Percentiles rank a stretch among this genome's conserved stretches.
phyloP scores from a whole-genome alignment of 208 protist species.

The Tritrichomonas foetus region DNA sequence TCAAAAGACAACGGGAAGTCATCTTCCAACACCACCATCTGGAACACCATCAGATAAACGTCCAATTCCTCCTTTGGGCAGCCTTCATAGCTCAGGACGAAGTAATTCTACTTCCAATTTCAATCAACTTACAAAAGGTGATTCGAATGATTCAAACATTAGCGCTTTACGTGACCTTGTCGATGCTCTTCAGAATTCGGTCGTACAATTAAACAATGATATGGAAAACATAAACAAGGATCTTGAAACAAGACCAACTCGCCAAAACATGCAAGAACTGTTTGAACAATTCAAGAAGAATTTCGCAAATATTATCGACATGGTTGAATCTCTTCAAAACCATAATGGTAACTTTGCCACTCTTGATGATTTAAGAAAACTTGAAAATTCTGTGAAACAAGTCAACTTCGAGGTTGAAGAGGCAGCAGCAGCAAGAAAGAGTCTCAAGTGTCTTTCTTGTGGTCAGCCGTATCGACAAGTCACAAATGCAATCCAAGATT shows the following conservation, averaged over 20 bases:
- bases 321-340: not conserved
- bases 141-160: no score
- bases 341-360: not conserved
- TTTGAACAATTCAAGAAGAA: not conserved
- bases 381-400: not conserved
- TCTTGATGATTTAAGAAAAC: not conserved
- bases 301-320: not conserved
- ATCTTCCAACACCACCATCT: no score
- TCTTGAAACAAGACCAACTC: not conserved
- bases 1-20: no score
- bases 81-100: no score
- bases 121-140: no score
- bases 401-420: not conserved
- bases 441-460: not conserved
- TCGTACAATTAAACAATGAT: not conserved
- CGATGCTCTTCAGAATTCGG: no score
- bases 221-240: not conserved
- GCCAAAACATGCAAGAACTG: not conserved
- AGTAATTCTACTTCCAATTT: no score
- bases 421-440: not conserved
- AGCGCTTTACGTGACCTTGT: no score
- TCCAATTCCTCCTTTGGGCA: no score
- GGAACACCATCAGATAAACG: no score
- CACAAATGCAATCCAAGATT: not conserved
- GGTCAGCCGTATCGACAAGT: not conserved